Base-by-base conservation (phyloP, 331 rosid species). In the Pyracantha coccinea region DNA sequence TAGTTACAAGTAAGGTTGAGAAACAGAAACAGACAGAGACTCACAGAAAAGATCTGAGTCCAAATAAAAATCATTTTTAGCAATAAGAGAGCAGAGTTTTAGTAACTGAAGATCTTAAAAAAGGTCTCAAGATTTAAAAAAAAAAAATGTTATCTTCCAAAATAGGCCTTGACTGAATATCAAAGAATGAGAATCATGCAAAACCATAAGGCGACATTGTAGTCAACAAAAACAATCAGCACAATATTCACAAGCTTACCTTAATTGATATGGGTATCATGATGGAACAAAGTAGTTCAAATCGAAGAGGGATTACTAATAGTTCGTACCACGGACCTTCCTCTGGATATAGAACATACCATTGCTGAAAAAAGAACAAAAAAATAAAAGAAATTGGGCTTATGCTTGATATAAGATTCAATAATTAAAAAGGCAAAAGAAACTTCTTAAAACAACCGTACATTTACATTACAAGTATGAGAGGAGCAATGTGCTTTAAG, bases 221-320 rank as follows among this genome's bases (percentile, higher is more conserved):
- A 54, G 53, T 44, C 45, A 69, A 75, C 52, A 80, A 41, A 35
- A 28, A 52, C 69, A 41, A 58, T 59, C 7, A 66, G 68, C 54
- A 71, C n/a, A 32, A 74, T 27, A 53, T 59, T 59, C 61, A 71
- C 17, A 82, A 80, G 53, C 86, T 75, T 83, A 92, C 99, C 99
- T 94, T 94, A 72, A 94, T 92, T 77, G 99, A 94, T 85, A 94
- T 94, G 83, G 99, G 99, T 77, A 94, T 94, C 99, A 94, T 94
- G 84, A 94, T 94, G 38, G 99, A 94, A 86, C 99, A 94, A 45
- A 94, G 95, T 79, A 94, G 96, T 86, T 94, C 99, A 21, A 94
- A 94, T 32, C 99, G 96, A 83, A 94, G 89, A 75, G 99, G 99
- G 78, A 94, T 94, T 81, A 94, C 75, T 86, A 94, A 83, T 24